Percentiles rank a stretch among this genome's conserved stretches.
phyloP scores from a whole-genome alignment of 2,329 filamentous ascomycete species.

The Chrysosporium keratinophilum region DNA sequence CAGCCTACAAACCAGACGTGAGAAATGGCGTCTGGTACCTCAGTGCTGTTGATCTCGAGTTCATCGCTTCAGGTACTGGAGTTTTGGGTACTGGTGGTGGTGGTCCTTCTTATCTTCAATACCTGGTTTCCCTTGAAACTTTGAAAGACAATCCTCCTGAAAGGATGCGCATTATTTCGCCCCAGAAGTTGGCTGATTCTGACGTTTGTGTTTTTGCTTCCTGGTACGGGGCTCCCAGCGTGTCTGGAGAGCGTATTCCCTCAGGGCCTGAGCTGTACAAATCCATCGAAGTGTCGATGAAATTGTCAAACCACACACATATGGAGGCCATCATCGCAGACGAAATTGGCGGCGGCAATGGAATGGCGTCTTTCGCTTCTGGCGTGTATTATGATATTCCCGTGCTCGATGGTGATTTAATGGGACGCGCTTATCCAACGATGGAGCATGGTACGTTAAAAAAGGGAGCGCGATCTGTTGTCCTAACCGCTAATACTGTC shows the following conservation, averaged over 20 bases:
- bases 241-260: slow-evolving; percentile 22
- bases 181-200: slow-evolving; percentile 30
- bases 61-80: slow-evolving; percentile 31
- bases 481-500: not conserved
- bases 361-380: slow-evolving; percentile 35
- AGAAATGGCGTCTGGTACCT: slow-evolving; percentile 28
- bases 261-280: slow-evolving; percentile 21
- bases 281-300: slow-evolving; percentile 31
- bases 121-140: slow-evolving; percentile 35
- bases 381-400: slow-evolving; percentile 30
- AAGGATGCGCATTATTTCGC: slow-evolving; percentile 36
- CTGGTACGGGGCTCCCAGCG: slow-evolving; percentile 36
- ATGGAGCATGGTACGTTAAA: slow-evolving; percentile 14
- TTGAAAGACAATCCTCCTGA: slow-evolving; percentile 27
- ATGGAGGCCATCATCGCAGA: slow-evolving; percentile 29
- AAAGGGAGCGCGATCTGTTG: not conserved
- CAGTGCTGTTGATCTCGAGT: slow-evolving; percentile 29
- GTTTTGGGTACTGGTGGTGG: slow-evolving; percentile 34
- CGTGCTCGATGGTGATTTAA: slow-evolving; percentile 40
- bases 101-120: slow-evolving; percentile 38
- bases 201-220: slow-evolving; percentile 37
- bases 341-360: slow-evolving; percentile 33
- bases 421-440: slow-evolving; percentile 25
- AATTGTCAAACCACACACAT: slow-evolving; percentile 25
- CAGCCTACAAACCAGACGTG: slow-evolving; percentile 27